Evolutionary conservation across 371 early-diverging fungal species (phyloP).

Genomic region (Dichotomocladium elegans): DNA sequence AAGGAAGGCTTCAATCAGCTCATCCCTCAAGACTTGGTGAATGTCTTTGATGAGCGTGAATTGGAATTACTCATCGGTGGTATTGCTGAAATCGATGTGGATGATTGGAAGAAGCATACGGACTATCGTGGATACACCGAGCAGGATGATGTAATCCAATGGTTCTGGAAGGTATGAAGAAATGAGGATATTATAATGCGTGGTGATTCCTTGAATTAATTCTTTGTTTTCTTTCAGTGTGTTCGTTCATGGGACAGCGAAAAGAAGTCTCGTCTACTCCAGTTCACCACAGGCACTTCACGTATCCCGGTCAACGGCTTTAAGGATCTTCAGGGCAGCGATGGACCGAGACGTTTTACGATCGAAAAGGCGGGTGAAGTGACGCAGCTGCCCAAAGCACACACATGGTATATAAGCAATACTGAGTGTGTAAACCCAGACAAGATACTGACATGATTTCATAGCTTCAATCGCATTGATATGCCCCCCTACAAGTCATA

Average conservation of each 20-base stretch:
- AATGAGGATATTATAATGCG: background rate
- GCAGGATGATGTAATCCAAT: constrained; percentile 92
- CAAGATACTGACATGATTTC: background rate
- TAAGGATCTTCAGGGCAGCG: constrained; percentile 95
- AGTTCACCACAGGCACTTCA: constrained; percentile 98
- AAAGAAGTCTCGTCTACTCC: constrained; percentile 91
- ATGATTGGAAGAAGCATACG: constrained; percentile 99
- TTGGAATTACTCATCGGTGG: constrained; percentile 98
- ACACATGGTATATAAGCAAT: constrained; percentile 77
- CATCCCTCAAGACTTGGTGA: constrained; percentile 89
- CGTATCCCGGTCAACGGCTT: constrained; percentile 99
- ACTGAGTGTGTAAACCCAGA: background rate
- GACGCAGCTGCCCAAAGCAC: constrained; percentile 84
- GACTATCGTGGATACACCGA: constrained; percentile 96
- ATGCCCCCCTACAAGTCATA: constrained; percentile 87
- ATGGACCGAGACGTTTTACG: constrained; percentile 94
- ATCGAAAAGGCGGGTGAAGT: constrained; percentile 94
- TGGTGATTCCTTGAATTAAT: background rate
- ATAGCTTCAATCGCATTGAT: constrained; percentile 92
- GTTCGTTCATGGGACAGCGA: constrained; percentile 87
- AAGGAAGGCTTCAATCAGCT: constrained; percentile 94
- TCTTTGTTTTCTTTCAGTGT: constrained; percentile 47
- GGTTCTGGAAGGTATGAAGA: constrained; percentile 90
- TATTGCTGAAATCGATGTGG: constrained; percentile 96
- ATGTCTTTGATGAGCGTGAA: constrained; percentile 97